Evolutionary conservation across 495 filamentous ascomycete species (phyloP).

Genomic region (Aspergillus mulundensis): DNA sequence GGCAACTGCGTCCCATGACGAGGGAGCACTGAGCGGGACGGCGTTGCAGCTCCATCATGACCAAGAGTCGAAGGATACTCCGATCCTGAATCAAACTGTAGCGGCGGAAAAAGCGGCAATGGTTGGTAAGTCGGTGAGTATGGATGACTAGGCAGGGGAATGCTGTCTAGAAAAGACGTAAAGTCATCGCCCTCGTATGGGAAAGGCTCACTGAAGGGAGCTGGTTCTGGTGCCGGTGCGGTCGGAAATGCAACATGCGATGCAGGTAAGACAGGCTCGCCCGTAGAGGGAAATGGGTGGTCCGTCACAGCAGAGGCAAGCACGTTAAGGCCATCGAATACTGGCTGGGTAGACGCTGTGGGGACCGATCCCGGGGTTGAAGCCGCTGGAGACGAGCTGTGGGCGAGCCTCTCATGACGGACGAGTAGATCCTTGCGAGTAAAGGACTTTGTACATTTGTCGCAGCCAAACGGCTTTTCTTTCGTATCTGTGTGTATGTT

Average conservation of each 20-base stretch:
- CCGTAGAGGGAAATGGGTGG: conserved; percentile 11
- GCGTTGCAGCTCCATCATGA: conserved; percentile 19
- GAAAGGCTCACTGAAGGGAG: conserved; percentile 29
- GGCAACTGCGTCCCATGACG: conserved; percentile 39
- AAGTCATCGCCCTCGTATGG: conserved; percentile 36
- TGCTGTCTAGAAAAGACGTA: conserved; percentile 40
- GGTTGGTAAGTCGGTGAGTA: conserved; percentile 40
- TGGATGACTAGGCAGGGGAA: conserved; percentile 37
- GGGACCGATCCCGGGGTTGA: conserved; percentile 15
- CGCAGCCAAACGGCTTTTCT: conserved; percentile 39
- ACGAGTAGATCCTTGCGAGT: conserved; percentile 39
- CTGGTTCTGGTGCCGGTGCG: conserved; percentile 13
- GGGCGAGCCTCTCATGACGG: conserved; percentile 36
- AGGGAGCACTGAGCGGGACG: conserved; percentile 34
- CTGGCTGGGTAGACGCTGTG: conserved; percentile 20
- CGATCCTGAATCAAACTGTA: conserved; percentile 28
- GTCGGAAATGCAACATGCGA: conserved; percentile 13
- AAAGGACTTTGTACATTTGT: conserved; percentile 37
- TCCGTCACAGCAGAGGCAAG: conserved; percentile 33
- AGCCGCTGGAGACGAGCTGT: conserved; percentile 21
- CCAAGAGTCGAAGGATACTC: conserved; percentile 28
- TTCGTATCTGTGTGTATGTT: conserved; percentile 34
- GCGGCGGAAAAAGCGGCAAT: conserved; percentile 34
- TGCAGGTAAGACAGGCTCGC: not conserved
- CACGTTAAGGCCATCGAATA: conserved; percentile 30